Evolutionary conservation across 164 flowering plant genomes (phyloP), one percentile per base, ranked within the genome.

Genomic region (Taxillus chinensis): DNA sequence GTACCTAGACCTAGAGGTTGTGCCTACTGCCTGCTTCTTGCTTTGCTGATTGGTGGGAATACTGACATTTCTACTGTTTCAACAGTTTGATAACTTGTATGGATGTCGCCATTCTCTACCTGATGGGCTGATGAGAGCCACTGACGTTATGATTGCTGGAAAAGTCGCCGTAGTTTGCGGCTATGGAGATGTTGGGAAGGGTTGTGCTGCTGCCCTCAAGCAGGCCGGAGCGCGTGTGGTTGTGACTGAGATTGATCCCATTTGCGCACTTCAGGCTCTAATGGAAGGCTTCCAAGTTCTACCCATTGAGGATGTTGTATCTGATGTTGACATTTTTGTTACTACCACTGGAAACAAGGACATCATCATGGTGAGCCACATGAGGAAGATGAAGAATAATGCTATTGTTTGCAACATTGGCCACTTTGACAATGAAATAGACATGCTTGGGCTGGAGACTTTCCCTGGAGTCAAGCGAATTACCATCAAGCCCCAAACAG

Each of bases 101-200:
- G 90, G 90, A 59, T 85, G 90, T 82, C 87, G 90, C 50, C 90
- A 85, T 80, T 85, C 90, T 17, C 88, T 85, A 63, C 90, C 90
- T 12, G 90, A 85, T 65, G 90, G 90, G 41, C 70, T 85, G 68
- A 85, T 85, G 90, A 85, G 90, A 57, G 90, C 90, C 55, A 85
- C 90, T 27, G 90, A 83, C 72, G 88, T 85, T 39, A 83, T 85
- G 90, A 85, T 85, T 66, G 88, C 88, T 45, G 90, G 90, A 3
- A 85, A 85, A 71, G 83, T 85, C 48, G 82, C 75, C 7, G 82
- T 85, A 50, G 82, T 85, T 6, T 73, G 78, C 39, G 90, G 90
- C 43, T 85, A 85, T 51, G 90, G 90, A 62, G 90, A 85, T 72
- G 90, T 85, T 8, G 90, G 90, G 10, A 85, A 85, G 83, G 90